Conservation (phyloP, 768 basidiomycete genomes). For the Rhizopogon vinicolor region DNA sequence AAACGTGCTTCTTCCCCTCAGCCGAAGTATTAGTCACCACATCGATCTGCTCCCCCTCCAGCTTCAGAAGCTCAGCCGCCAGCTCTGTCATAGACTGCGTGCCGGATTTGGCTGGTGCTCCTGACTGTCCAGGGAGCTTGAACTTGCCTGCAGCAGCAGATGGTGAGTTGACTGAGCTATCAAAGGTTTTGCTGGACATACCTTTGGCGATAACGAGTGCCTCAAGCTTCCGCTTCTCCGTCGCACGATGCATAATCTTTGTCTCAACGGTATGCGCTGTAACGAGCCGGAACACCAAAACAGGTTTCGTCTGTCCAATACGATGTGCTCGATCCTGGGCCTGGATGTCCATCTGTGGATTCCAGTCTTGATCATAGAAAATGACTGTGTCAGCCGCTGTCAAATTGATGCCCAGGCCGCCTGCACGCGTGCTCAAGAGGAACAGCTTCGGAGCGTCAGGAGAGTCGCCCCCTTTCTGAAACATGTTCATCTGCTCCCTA, state of each 20-base stretch:
- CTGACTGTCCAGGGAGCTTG: conserved; percentile 61
- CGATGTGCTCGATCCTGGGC: conserved; percentile 95
- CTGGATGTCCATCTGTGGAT: conserved; percentile 95
- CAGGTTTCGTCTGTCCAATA: conserved; percentile 90
- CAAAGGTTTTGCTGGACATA: conserved; percentile 13
- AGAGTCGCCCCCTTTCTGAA: conserved; percentile 67
- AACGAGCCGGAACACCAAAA: conserved; percentile 85
- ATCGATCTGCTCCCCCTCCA: conserved; percentile 88
- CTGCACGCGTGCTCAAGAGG: conserved; percentile 90
- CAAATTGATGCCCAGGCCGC: conserved; percentile 94
- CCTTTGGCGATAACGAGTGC: conserved; percentile 94
- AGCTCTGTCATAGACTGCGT: conserved; percentile 73
- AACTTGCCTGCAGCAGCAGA: conserved; percentile 64
- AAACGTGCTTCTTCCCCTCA: conserved; percentile 63
- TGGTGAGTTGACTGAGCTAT: not conserved
- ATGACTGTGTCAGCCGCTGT: conserved; percentile 53
- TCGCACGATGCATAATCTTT: conserved; percentile 84
- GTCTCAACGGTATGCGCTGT: conserved; percentile 89
- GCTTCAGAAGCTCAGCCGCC: conserved; percentile 67
- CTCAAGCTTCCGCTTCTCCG: conserved; percentile 86
- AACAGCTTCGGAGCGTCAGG: conserved; percentile 69
- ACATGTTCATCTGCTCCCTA: conserved; percentile 78
- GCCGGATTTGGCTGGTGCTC: conserved; percentile 36
- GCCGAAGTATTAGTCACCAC: conserved; percentile 68
- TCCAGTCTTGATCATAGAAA: conserved; percentile 30